Base-by-base conservation (phyloP, 2,329 filamentous ascomycete species). In the Amesomyces nigricolor region DNA sequence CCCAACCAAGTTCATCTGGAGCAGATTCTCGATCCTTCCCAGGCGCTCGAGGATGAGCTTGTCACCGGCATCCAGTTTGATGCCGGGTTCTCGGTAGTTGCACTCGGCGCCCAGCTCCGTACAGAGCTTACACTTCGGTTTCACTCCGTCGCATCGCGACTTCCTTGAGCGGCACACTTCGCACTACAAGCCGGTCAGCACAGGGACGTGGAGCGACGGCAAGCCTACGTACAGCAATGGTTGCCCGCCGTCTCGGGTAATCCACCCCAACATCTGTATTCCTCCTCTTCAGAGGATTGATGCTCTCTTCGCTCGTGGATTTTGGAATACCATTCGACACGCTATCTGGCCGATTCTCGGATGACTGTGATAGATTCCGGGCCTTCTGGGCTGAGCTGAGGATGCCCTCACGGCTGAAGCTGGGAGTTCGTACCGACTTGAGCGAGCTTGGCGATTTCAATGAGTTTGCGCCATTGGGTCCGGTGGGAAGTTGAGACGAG, bases 61-160 rank as follows among this genome's bases (percentile, higher is more conserved):
- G 74, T 92, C 89, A 61, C 89, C 89, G 37, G 88, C 88, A 68
- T 94, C 89, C 9, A 94, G 80, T 72, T 94, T 94, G 75, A 92
- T 89, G 2, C 88, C 88, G 6, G 89, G 89, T 68, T 94, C 89
- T 60, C 89, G 82, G 70, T 94, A 94, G 61, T 91, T 80, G 70
- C 89, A 94, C 60, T 92, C 87, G 44, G 88, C 89, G 53, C 88
- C 87, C 40, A 92, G 76, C 68, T 92, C 89, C 9, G 86, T 84
- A 72, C 89, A 94, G 37, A 94, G 82, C 70, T 89, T 87, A 73
- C 89, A 94, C 70, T 91, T 92, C 44, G 89, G 89, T 63, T 89
- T 85, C 9, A 80, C 86, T 52, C 88, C 88, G 68, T 91, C 87
- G 69, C 88, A 91, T 59, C 87, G 80, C 57, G 87, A 90, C 67